phyloP scores from a whole-genome alignment of 1,139 yeast genomes.

The Geotrichum histeridarum region DNA sequence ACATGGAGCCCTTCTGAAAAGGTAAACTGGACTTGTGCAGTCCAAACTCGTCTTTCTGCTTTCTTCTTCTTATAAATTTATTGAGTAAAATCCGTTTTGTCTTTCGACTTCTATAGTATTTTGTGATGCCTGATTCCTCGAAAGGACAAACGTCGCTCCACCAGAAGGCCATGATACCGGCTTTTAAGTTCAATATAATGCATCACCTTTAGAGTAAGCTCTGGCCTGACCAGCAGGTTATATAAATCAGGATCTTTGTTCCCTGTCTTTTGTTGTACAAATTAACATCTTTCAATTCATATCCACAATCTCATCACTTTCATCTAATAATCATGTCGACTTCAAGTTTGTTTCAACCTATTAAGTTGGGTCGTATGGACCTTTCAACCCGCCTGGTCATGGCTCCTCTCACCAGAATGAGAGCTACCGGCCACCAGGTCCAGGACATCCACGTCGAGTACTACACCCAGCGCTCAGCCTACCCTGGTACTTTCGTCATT shows the following conservation, averaged over 20 bases:
- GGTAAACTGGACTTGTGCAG: no score
- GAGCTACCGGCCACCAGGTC: constrained; percentile 33
- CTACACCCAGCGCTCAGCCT: constrained; percentile 48
- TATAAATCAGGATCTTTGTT: not conserved
- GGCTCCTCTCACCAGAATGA: constrained; percentile 49
- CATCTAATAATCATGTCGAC: not conserved
- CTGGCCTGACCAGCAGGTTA: no score
- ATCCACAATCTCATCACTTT: no score
- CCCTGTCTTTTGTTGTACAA: not conserved
- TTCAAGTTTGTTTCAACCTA: not conserved
- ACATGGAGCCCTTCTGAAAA: no score
- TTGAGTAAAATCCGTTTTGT: no score
- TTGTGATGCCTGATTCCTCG: no score
- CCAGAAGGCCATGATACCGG: not conserved
- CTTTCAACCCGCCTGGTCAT: constrained; percentile 42
- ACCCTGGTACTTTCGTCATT: constrained; percentile 47
- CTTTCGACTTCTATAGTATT: no score
- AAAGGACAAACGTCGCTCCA: not conserved
- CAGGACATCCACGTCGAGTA: constrained; percentile 49
- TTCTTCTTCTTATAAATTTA: no score
- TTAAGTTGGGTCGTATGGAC: constrained; percentile 25
- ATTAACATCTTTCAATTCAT: not conserved
- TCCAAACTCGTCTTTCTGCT: no score
- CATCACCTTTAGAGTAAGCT: no score
- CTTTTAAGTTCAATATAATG: no score